Evolutionary conservation across 805 yeast genomes (phyloP), one percentile per base, ranked within the genome.

Genomic region (Starmerella floricola): DNA sequence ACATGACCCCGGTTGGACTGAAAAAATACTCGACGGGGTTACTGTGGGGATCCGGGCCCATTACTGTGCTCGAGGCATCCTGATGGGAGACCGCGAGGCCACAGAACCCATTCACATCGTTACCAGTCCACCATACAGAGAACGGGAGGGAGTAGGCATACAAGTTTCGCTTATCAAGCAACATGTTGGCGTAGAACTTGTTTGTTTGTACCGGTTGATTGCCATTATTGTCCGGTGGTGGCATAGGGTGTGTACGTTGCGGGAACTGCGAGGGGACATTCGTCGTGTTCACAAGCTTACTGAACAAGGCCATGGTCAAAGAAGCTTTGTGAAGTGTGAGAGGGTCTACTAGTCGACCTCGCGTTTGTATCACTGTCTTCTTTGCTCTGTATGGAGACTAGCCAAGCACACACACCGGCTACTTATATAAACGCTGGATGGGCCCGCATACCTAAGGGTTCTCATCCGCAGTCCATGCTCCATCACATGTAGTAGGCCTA

Each of bases 91-190:
- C 67, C 3, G 76, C 86, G 40, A 78, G 61, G 6, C 86, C 86
- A 39, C 64, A 66, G 51, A 65, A 69, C 34, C 60, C 62, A 26
- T 53, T 44, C 8, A 57, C 57, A 38, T 57, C 61, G 24, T 54
- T 46, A 13, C 59, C 59, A 6, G 62, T 62, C 74, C 77, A 74
- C 71, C 74, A 78, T 36, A 77, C 58, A 2, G 74, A 66, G 58
- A 78, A 82, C n/a, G 94, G 93, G 45, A 73, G 74, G 10, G 79
- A 67, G 63, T 70, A 80, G 3, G 71, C 73, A 41, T 74, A 70
- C 39, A 67, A 64, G 19, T 65, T 64, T 57, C 77, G 84, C 38
- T 61, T 61, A 16, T 66, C 79, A 16, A 79, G 64, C 45, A 77
- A 63, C 59, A 82, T 59, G 57, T 83, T 82, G 24, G 74, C 71